phyloP scores from a whole-genome alignment of 2,329 filamentous ascomycete genomes.

The Ceratocystis eucalypticola region DNA sequence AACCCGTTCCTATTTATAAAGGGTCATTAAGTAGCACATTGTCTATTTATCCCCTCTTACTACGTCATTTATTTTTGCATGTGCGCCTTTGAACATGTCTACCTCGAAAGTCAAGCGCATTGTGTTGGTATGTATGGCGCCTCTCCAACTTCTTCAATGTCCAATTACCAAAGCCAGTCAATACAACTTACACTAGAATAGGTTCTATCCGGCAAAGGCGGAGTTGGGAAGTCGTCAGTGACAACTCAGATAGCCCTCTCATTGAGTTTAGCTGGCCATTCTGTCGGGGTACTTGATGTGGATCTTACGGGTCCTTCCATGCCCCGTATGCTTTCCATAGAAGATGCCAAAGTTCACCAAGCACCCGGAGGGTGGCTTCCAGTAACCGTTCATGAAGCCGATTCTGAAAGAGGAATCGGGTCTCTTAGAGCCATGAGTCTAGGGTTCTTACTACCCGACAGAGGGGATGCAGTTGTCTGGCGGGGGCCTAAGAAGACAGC shows the following conservation, averaged over 20 bases:
- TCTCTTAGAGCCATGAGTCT: constrained; percentile 77
- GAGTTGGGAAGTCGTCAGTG: constrained; percentile 95
- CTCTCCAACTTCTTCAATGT: not conserved
- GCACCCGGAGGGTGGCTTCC: constrained; percentile 86
- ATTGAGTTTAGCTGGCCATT: constrained; percentile 69
- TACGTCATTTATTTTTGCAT: not conserved
- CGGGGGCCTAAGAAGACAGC: constrained; percentile 96
- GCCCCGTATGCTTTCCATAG: constrained; percentile 83
- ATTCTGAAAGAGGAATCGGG: constrained; percentile 40
- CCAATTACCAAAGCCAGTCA: too few species aligned
- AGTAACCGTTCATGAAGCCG: constrained; percentile 61
- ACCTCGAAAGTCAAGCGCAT: constrained; percentile 55
- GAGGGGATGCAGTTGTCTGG: constrained; percentile 92
- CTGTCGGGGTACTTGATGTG: constrained; percentile 88
- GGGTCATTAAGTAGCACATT: not conserved
- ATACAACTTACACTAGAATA: constrained; percentile 23
- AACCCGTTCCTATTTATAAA: not conserved
- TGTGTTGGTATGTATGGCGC: constrained; percentile 44
- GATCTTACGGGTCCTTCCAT: constrained; percentile 95
- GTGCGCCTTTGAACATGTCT: constrained; percentile 15
- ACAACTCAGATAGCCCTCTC: constrained; percentile 91
- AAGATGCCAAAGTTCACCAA: constrained; percentile 79
- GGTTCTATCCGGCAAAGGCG: constrained; percentile 91
- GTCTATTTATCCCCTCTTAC: not conserved
- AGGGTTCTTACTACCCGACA: constrained; percentile 70